Percentiles rank a stretch among this genome's conserved stretches.
phyloP scores from a whole-genome alignment of 176 grass and related monocot genomes.

The Hordeum marinum region DNA sequence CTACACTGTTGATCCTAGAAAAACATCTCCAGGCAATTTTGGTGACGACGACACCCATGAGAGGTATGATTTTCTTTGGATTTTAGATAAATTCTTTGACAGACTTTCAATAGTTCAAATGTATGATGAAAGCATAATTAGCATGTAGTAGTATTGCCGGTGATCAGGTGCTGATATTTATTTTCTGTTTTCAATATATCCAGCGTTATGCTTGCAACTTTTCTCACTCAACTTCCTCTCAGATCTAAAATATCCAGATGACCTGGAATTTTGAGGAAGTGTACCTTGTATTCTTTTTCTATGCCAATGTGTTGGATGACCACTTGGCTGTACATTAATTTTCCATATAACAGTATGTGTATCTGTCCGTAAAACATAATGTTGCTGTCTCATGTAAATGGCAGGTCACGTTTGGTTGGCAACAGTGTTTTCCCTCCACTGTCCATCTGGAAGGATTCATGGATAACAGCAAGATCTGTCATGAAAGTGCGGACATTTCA shows the following conservation, averaged over 20 bases:
- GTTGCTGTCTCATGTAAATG: neutral
- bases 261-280: neutral
- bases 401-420: conserved; percentile 52
- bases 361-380: neutral
- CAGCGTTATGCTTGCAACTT: neutral
- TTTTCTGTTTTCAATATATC: neutral
- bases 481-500: conserved; percentile 94
- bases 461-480: conserved; percentile 72
- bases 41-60: conserved; percentile 39
- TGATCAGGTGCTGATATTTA: neutral
- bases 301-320: neutral
- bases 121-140: neutral
- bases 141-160: neutral
- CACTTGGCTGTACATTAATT: neutral
- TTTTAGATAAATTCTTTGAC: neutral
- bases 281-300: neutral
- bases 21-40: conserved; percentile 20
- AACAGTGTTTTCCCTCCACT: conserved; percentile 30
- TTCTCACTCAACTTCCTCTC: neutral
- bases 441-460: conserved; percentile 81
- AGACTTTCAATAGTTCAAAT: neutral
- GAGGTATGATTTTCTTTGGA: conserved; percentile 48
- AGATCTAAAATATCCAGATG: neutral
- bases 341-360: neutral
- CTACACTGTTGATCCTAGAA: conserved; percentile 84